Percentiles rank a stretch among this genome's conserved stretches.
Conservation (phyloP, 257 asterid species). For the Voacanga thouarsii region DNA sequence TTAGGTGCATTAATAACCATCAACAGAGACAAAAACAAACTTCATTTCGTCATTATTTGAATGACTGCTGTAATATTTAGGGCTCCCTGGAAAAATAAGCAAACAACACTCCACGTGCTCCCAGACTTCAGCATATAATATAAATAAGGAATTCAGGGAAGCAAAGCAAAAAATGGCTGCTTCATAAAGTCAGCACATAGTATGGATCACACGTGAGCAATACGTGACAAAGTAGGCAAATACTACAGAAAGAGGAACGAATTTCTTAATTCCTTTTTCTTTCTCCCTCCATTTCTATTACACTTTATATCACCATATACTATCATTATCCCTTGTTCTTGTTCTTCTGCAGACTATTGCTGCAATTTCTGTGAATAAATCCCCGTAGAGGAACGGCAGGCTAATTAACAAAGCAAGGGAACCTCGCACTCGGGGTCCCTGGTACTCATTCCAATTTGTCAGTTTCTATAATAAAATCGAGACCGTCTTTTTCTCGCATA, state of each 20-base stretch:
- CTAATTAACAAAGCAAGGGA: conserved; percentile 5
- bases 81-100: background rate
- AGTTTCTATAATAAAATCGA: conserved; percentile 27
- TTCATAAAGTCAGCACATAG: background rate
- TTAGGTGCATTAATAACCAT: conserved; percentile 16
- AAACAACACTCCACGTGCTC: background rate
- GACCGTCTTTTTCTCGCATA: conserved; percentile 44
- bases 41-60: background rate
- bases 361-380: conserved; percentile 11
- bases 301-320: too few relatives aligned
- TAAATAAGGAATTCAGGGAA: background rate
- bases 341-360: background rate
- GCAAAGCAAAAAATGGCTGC: background rate
- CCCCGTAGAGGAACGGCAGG: conserved; percentile 40
- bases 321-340: background rate
- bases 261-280: background rate
- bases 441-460: background rate
- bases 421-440: background rate
- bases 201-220: background rate
- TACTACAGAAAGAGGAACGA: background rate
- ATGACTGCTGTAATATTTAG: background rate
- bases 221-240: background rate
- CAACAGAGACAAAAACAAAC: background rate
- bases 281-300: too few relatives aligned
- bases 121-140: background rate